Percentiles rank a stretch among this genome's conserved stretches.
phyloP scores from a whole-genome alignment of 2,329 filamentous ascomycete species.

The Tolypocladium tropicale region DNA sequence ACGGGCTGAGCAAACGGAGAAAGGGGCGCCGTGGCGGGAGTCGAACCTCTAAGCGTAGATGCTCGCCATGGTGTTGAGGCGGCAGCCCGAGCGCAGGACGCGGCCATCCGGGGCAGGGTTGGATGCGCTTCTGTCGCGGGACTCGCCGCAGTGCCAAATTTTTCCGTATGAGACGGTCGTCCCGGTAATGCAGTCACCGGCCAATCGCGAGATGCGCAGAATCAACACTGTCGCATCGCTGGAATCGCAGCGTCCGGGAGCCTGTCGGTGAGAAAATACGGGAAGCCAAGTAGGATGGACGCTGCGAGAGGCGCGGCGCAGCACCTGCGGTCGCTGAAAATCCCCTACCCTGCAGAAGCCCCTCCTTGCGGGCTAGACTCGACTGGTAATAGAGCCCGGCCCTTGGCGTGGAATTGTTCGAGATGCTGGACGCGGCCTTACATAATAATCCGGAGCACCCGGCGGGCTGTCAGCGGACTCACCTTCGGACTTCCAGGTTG shows the following conservation, averaged over 20 bases:
- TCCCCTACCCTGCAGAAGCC: not conserved
- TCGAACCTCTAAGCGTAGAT: slow-evolving; percentile 3
- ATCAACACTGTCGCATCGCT: not conserved
- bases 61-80: slow-evolving; percentile 9
- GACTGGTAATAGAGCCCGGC: too few relatives aligned
- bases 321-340: not conserved
- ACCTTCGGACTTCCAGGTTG: too few relatives aligned
- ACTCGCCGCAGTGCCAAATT: not conserved
- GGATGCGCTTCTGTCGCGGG: not conserved
- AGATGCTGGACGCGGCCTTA: not conserved
- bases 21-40: not conserved
- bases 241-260: not conserved
- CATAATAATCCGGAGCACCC: not conserved
- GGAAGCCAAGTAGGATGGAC: not conserved
- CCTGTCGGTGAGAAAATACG: not conserved
- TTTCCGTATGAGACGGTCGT: not conserved
- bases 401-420: not conserved
- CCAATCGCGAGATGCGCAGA: not conserved
- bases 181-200: not conserved
- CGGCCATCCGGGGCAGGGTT: slow-evolving; percentile 7
- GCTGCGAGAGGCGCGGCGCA: not conserved
- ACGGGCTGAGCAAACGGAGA: too few relatives aligned
- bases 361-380: not conserved
- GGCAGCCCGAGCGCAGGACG: slow-evolving; percentile 9
- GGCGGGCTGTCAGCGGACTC: too few relatives aligned